A percentile compares a stretch with the other conserved stretches of the same genome.
phyloP scores from a whole-genome alignment of 1,139 yeast genomes.

The Pichia terricola region DNA sequence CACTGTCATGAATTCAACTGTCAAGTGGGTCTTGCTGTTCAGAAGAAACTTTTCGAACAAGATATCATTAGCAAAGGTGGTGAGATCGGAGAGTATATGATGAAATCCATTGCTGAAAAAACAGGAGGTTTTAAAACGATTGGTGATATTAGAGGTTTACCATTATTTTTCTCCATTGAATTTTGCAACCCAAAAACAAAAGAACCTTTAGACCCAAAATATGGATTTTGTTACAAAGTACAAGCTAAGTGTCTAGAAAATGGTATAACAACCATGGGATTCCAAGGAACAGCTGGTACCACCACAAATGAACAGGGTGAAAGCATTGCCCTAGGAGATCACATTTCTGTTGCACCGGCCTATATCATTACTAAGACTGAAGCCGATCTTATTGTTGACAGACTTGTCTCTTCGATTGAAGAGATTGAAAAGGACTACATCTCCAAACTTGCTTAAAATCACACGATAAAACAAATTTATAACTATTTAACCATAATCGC shows the following conservation, averaged over 20 bases:
- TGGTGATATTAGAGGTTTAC: constrained; percentile 54
- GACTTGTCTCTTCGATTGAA: constrained; percentile 13
- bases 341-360: constrained; percentile 42
- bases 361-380: constrained; percentile 38
- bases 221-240: constrained; percentile 27
- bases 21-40: constrained; percentile 48
- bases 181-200: constrained; percentile 43
- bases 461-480: too few relatives aligned
- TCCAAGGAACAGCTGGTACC: constrained; percentile 35
- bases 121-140: constrained; percentile 31
- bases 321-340: constrained; percentile 34
- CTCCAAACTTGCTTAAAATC: too few relatives aligned
- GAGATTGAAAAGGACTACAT: constrained; percentile 13
- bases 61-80: constrained; percentile 40
- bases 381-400: constrained; percentile 26
- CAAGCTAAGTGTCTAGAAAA: constrained; percentile 30
- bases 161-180: constrained; percentile 54
- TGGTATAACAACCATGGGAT: constrained; percentile 38
- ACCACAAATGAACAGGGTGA: constrained; percentile 14
- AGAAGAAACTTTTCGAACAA: constrained; percentile 37
- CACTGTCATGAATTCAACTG: constrained; percentile 56
- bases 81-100: constrained; percentile 41
- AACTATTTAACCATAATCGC: too few relatives aligned
- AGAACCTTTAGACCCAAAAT: constrained; percentile 33
- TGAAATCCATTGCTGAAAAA: constrained; percentile 30